Base-by-base conservation (phyloP, 2,329 filamentous ascomycete species). In the Colletotrichum acutatum region DNA sequence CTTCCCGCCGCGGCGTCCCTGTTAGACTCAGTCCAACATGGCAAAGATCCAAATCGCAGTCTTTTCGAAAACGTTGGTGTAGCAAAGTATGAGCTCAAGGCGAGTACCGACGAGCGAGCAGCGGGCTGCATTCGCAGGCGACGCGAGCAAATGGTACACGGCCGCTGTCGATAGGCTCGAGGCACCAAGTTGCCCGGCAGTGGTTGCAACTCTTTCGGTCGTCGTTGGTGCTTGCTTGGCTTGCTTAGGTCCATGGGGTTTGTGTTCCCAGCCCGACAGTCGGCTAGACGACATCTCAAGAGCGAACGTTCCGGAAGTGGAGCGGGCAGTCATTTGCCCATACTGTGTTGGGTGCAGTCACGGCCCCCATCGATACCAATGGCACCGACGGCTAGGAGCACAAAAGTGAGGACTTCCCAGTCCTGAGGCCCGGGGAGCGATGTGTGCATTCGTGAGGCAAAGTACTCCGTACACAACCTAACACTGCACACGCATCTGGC, bases 31-130 rank as follows among this genome's bases (percentile, higher is more conserved):
- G 34, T 49, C 30, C 34, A 54, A 66, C 34, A 46, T 73, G 67
- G 61, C 59, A 42, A 32, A 57, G 69, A 32, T 34, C 26, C 28
- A 53, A 26, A 42, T 49, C 32, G 56, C n/a, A 34, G 26, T 57
- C 59, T 72, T 63, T 30, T 69, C 42, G 58, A 63, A 72, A 34
- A 49, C 58, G 53, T 59, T 56, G 28, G 69, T 72, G 66, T 72
- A 68, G 69, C 69, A 52, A 63, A 52, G 42, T 30, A 52, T 8
- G 34, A n/a, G 57, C 26, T 32, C 65, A 42, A 16, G 26, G 37
- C 30, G 30, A 68, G 58, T 42, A 53, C 52, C 34, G 61, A 62
- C 30, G 60, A 19, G 19, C 42, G 19, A 49, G 42, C 19, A 49
- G 16, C 19, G 4, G 42, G 16, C 19, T 49, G 16, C 42, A 6